A percentile compares a stretch with the other conserved stretches of the same genome.
phyloP scores from a whole-genome alignment of 2,329 filamentous ascomycete genomes.

The Aspergillus awamori region DNA sequence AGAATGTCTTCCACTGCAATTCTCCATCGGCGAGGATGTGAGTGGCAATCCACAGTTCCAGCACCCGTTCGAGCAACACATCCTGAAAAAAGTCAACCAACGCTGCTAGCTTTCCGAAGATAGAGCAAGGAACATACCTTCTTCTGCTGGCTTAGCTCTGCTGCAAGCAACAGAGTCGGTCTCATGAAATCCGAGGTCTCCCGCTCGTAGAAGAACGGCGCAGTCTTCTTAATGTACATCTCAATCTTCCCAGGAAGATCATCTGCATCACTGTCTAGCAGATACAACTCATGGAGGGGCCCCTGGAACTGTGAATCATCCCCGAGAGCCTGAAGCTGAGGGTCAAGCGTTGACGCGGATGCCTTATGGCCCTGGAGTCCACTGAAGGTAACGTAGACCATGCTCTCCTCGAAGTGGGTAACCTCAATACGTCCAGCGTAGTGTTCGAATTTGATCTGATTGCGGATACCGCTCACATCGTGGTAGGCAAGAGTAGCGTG shows the following conservation, averaged over 20 bases:
- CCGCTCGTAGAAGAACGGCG: slow-evolving; percentile 49
- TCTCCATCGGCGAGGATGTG: slow-evolving; percentile 56
- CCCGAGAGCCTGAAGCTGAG: slow-evolving; percentile 46
- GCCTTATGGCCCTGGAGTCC: slow-evolving; percentile 45
- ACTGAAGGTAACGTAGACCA: slow-evolving; percentile 52
- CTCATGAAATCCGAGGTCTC: slow-evolving; percentile 57
- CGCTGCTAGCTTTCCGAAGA: not conserved
- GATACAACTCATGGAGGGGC: slow-evolving; percentile 46
- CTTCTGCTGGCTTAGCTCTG: slow-evolving; percentile 42
- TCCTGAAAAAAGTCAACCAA: slow-evolving; percentile 35
- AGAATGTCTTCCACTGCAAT: slow-evolving; percentile 53
- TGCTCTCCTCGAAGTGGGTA: slow-evolving; percentile 57
- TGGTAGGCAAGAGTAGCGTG: slow-evolving; percentile 57
- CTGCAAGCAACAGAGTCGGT: slow-evolving; percentile 48
- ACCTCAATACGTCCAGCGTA: slow-evolving; percentile 58
- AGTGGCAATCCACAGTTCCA: slow-evolving; percentile 62
- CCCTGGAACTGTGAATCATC: slow-evolving; percentile 43
- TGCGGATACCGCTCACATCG: slow-evolving; percentile 52
- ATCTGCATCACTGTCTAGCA: slow-evolving; percentile 54
- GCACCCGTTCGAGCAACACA: slow-evolving; percentile 52
- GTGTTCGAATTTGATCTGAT: slow-evolving; percentile 52
- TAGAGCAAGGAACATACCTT: slow-evolving; percentile 33
- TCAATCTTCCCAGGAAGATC: slow-evolving; percentile 57
- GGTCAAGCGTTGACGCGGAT: slow-evolving; percentile 40
- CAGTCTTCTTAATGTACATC: slow-evolving; percentile 55